Evolutionary conservation across 495 filamentous ascomycete genomes (phyloP), one percentile per base, ranked within the genome.

Genomic region (Penicillium macrosclerotiorum): DNA sequence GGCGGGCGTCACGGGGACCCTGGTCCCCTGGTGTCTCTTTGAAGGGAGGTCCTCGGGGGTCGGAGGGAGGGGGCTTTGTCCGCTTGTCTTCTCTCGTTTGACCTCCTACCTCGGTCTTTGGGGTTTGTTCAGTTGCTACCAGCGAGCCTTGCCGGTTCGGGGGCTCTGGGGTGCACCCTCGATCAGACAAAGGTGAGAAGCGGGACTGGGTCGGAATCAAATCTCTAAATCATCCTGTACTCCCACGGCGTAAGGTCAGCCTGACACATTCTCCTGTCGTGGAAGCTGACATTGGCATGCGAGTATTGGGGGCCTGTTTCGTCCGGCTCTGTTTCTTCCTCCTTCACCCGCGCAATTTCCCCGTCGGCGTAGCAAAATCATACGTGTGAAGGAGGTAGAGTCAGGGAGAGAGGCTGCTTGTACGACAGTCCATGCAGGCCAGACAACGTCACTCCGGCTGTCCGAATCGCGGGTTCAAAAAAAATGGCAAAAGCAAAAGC

Each of bases 151-250:
- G n/a, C n/a, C n/a, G n/a, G n/a, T n/a, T n/a, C n/a, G n/a, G 23
- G 47, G 32, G 33, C 31, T 41, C 24, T 19, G 45, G 42, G 25
- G 33, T 33, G 16, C 23, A 24, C 54, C 44, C 42, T 56, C 54
- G 49, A 59, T 49, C 35, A 31, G 30, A 18, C 46, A 18, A 27
- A 11, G 5, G 25, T 27, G 25, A 27, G 29, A 45, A 53, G 52
- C 37, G 40, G 19, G 45, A 53, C 52, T 56, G 42, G 55, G 47
- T 57, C 29, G 41, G 35, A 57, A 37, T 48, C 32, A 39, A 62
- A 63, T 54, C 45, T 55, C 59, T 60, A 55, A 63, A 63, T 55
- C 59, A 63, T 63, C 59, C 59, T 63, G 56, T 57, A 49, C 50
- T 39, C 46, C 49, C 40, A 57, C 57, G 57, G 53, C 49, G 40